These are phyloP conservation scores for Rosa chinensis DNA, from an alignment of 306 rosid genomes.

Conservation along the genomic window DNA sequence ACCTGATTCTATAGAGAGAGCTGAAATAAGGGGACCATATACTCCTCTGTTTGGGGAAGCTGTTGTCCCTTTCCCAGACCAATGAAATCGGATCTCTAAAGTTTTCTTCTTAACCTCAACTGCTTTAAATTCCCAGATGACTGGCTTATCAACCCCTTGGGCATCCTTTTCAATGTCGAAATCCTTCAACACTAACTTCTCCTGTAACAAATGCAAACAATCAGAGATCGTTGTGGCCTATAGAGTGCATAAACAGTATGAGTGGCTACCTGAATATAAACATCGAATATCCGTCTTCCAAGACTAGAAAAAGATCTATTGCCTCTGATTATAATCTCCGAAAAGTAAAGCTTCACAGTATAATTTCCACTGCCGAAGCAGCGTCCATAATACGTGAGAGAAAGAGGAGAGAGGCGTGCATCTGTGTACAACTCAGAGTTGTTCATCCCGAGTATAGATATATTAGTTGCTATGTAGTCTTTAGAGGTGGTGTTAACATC, in stretches of 20 bases:
- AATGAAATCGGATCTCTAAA: conserved; percentile 49
- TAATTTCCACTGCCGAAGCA: conserved; percentile 59
- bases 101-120: conserved; percentile 30
- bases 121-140: conserved; percentile 25
- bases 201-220: conserved; percentile 31
- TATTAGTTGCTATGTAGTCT: conserved; percentile 28
- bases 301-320: conserved; percentile 48
- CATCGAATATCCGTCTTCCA: conserved; percentile 58
- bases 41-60: conserved; percentile 1
- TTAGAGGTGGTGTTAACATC: conserved; percentile 20
- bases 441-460: conserved; percentile 27
- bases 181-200: conserved; percentile 35
- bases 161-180: conserved; percentile 44
- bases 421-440: conserved; percentile 41
- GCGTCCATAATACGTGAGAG: conserved; percentile 52
- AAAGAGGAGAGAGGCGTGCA: conserved; percentile 54
- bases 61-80: conserved; percentile 63
- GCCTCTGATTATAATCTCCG: conserved; percentile 49
- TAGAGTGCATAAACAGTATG: too few species aligned
- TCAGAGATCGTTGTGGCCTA: neutral
- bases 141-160: conserved; percentile 33
- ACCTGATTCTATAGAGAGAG: neutral
- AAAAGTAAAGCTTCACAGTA: conserved; percentile 48
- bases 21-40: conserved; percentile 5
- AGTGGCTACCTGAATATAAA: conserved; percentile 59